Evolutionary conservation across 176 grass and related monocot genomes (phyloP), one percentile per base, ranked within the genome.

Genomic region (Hordeum marinum): DNA sequence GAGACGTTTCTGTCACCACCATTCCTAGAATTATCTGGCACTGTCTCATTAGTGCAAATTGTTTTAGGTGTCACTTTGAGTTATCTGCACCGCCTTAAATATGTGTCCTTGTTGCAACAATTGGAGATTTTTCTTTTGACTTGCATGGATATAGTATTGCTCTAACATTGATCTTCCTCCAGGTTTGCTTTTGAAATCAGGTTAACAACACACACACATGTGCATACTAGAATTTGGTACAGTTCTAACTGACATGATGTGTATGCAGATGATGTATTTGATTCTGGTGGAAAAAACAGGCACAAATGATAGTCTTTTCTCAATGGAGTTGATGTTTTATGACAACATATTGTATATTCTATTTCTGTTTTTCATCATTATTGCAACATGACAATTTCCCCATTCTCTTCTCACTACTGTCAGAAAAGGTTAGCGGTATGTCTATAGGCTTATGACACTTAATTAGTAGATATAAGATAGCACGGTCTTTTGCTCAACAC

Each of bases 101-200:
- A n/a, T n/a, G 95, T 85, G 95, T 98, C 77, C 79, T 98, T 18
- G 86, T 98, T 85, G 92, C 95, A 11, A 89, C 95, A 62, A 60
- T 98, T 72, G 95, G 95, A 76, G 95, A 98, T 87, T 98, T 98
- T 92, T 98, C 92, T 35, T 98, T 98, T 88, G 92, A 98, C 63
- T 46, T 95, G n/a, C 86, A 90, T 92, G 95, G 95, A 68, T 98
- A 95, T 67, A 82, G 84, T 80, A 98, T 98, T 91, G 92, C 95
- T 86, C 85, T 98, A 41, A 93, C 77, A 18, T 95, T 92, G 31
- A 91, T 98, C 57, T 98, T 98, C 91, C 95, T 98, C 84, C 95
- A 98, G 95, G 95, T 98, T 82, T 21, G 68, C 82, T 80, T 84
- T 64, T 83, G 42, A 34, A 76, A 58, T 88, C 24, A 85, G 42